Percentiles rank a stretch among this genome's conserved stretches.
Conservation (phyloP, 2,329 filamentous ascomycete species). For the Beauveria pseudobassiana region DNA sequence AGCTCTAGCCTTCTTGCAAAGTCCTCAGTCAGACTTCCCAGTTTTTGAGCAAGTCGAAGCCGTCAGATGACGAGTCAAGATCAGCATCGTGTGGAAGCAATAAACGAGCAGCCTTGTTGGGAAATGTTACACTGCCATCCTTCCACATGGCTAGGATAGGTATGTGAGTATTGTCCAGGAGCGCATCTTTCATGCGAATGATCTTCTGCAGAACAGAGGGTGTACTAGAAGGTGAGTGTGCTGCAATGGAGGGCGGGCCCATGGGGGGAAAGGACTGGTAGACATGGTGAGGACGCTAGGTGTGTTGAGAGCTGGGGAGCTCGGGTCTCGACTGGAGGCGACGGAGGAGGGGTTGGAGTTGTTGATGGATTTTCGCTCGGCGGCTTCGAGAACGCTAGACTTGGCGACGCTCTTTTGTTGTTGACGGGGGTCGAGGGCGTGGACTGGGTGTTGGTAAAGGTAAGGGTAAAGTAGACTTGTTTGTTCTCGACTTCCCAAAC, state of each 20-base stretch:
- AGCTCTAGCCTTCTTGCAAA: slow-evolving; percentile 51
- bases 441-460: slow-evolving; percentile 58
- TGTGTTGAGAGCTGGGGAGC: slow-evolving; percentile 39
- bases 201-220: slow-evolving; percentile 67
- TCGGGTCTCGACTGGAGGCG: slow-evolving; percentile 40
- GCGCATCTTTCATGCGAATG: slow-evolving; percentile 66
- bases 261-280: slow-evolving; percentile 54
- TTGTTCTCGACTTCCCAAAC: slow-evolving; percentile 63
- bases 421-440: slow-evolving; percentile 24
- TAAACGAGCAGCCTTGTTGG: slow-evolving; percentile 57
- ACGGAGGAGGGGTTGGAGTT: slow-evolving; percentile 40
- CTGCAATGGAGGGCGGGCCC: slow-evolving; percentile 52
- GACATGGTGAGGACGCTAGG: slow-evolving; percentile 47
- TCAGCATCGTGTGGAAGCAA: slow-evolving; percentile 40
- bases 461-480: slow-evolving; percentile 64
- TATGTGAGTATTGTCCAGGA: slow-evolving; percentile 66
- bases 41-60: slow-evolving; percentile 48
- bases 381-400: slow-evolving; percentile 35
- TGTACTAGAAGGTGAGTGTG: slow-evolving; percentile 43
- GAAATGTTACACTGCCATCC: slow-evolving; percentile 65
- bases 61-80: slow-evolving; percentile 34
- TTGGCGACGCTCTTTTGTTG: slow-evolving; percentile 32
- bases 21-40: slow-evolving; percentile 60
- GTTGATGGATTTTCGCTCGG: slow-evolving; percentile 36
- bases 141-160: slow-evolving; percentile 77